phyloP scores from a whole-genome alignment of 352 stramenopile species.

The Phytophthora tentaculata region DNA sequence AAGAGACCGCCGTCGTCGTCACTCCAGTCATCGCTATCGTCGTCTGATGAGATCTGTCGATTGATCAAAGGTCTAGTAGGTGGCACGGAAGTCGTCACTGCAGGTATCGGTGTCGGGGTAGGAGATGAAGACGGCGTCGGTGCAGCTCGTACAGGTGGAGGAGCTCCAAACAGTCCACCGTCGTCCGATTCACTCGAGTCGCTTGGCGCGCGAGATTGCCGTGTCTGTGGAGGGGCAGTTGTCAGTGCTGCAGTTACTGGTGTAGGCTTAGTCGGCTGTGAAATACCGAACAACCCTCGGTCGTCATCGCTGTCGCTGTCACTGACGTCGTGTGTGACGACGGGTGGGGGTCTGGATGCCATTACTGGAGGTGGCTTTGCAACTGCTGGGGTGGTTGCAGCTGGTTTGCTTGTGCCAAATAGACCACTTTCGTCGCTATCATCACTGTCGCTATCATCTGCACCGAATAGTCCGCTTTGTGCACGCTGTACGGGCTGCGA shows the following conservation, averaged over 20 bases:
- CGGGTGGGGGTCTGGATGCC: slow-evolving; percentile 28
- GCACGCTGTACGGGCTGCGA: slow-evolving; percentile 23
- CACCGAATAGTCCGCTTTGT: slow-evolving; percentile 61
- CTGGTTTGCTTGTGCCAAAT: slow-evolving; percentile 36
- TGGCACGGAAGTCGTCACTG: slow-evolving; percentile 17
- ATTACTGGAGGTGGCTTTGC: slow-evolving; percentile 3
- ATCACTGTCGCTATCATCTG: slow-evolving; percentile 43
- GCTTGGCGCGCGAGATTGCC: slow-evolving; percentile 44
- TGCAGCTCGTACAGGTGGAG: slow-evolving; percentile 28
- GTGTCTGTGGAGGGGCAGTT: slow-evolving; percentile 26
- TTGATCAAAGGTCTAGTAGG: slow-evolving; percentile 45
- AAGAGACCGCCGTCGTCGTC: slow-evolving; percentile 62
- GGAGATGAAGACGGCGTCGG: slow-evolving; percentile 11
- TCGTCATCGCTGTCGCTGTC: slow-evolving; percentile 48
- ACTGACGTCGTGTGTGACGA: slow-evolving; percentile 24
- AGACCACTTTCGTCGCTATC: slow-evolving; percentile 45
- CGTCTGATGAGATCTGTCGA: slow-evolving; percentile 50
- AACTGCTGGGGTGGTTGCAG: slow-evolving; percentile 1
- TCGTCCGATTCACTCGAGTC: slow-evolving; percentile 73
- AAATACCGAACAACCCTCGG: slow-evolving; percentile 50
- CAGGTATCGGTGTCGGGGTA: slow-evolving; percentile 8
- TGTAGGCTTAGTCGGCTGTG: slow-evolving; percentile 30
- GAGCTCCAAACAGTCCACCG: slow-evolving; percentile 64
- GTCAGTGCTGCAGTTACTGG: slow-evolving; percentile 8
- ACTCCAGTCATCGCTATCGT: slow-evolving; percentile 77